phyloP scores from a whole-genome alignment of 352 stramenopile species.

The Globisporangium spiculum region DNA sequence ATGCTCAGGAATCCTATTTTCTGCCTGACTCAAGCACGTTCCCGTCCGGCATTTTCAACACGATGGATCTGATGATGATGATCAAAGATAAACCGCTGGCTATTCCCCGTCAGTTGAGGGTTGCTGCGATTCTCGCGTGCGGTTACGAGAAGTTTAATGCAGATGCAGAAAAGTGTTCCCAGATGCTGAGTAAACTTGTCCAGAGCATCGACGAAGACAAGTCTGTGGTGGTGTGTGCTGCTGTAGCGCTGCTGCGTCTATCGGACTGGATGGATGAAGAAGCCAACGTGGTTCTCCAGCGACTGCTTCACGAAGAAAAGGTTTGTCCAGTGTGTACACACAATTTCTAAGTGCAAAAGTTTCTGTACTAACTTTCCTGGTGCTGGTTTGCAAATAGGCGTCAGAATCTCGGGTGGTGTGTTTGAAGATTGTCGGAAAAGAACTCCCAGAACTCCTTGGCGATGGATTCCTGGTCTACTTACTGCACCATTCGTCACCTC shows the following conservation, averaged over 20 bases:
- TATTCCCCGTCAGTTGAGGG: slow-evolving; percentile 55
- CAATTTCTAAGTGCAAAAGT: neutral
- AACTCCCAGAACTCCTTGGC: slow-evolving; percentile 75
- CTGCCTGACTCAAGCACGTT: slow-evolving; percentile 47
- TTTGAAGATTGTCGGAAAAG: slow-evolving; percentile 79
- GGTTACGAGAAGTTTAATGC: slow-evolving; percentile 72
- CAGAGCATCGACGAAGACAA: slow-evolving; percentile 57
- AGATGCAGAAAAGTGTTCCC: slow-evolving; percentile 52
- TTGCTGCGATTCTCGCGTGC: slow-evolving; percentile 73
- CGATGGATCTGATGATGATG: slow-evolving; percentile 84
- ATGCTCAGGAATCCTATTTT: slow-evolving; percentile 63
- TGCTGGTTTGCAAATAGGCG: slow-evolving; percentile 25
- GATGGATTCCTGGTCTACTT: slow-evolving; percentile 85
- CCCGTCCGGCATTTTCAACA: slow-evolving; percentile 70
- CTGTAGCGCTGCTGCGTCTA: slow-evolving; percentile 65
- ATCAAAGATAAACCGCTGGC: slow-evolving; percentile 64
- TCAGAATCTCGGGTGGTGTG: slow-evolving; percentile 71
- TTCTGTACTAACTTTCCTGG: neutral
- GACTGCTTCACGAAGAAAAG: slow-evolving; percentile 77
- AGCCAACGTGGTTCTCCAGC: slow-evolving; percentile 74
- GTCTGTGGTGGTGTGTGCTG: slow-evolving; percentile 66
- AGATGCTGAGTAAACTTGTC: slow-evolving; percentile 66
- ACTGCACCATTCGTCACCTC: slow-evolving; percentile 63
- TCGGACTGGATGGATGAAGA: slow-evolving; percentile 88
- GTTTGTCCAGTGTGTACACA: slow-evolving; percentile 15